A percentile compares a stretch with the other conserved stretches of the same genome.
phyloP scores from a whole-genome alignment of 2,329 filamentous ascomycete genomes.

The Trichoderma sp. region DNA sequence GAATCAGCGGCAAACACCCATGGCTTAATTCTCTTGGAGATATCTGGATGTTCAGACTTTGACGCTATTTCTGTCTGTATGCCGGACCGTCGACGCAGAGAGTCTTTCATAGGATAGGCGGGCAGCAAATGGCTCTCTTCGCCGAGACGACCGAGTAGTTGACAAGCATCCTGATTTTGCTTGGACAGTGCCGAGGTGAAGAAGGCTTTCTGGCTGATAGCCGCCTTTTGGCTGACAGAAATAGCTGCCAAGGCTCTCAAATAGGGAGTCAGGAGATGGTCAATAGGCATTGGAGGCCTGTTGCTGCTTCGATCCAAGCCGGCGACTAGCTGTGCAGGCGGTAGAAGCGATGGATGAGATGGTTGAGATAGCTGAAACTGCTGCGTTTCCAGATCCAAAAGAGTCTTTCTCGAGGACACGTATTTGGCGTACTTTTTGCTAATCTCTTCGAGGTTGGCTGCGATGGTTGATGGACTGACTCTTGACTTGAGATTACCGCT shows the following conservation, averaged over 20 bases:
- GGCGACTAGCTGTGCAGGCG: conserved; percentile 25
- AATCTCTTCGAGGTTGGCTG: conserved; percentile 46
- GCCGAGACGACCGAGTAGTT: conserved; percentile 54
- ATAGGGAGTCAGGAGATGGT: conserved; percentile 57
- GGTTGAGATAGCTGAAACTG: conserved; percentile 33
- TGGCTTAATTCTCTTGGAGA: conserved; percentile 49
- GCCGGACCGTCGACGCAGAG: conserved; percentile 39
- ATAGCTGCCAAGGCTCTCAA: conserved; percentile 54
- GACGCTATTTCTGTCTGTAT: conserved; percentile 47
- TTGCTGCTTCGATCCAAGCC: conserved; percentile 22
- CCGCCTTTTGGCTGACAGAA: conserved; percentile 57
- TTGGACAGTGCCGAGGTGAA: conserved; percentile 52
- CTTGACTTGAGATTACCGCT: not conserved
- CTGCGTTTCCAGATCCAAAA: conserved; percentile 46
- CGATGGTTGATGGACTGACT: conserved; percentile 10
- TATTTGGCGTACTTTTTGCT: conserved; percentile 58
- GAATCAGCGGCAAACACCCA: conserved; percentile 64
- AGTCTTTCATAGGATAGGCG: conserved; percentile 47
- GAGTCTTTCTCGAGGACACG: conserved; percentile 48
- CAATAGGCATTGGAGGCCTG: conserved; percentile 28
- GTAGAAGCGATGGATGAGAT: conserved; percentile 32
- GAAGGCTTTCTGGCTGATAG: conserved; percentile 61
- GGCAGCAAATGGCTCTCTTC: conserved; percentile 65
- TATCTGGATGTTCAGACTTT: conserved; percentile 40
- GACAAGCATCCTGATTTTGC: conserved; percentile 52